phyloP scores from a whole-genome alignment of 2,329 filamentous ascomycete genomes.

The Ascochyta lentis region DNA sequence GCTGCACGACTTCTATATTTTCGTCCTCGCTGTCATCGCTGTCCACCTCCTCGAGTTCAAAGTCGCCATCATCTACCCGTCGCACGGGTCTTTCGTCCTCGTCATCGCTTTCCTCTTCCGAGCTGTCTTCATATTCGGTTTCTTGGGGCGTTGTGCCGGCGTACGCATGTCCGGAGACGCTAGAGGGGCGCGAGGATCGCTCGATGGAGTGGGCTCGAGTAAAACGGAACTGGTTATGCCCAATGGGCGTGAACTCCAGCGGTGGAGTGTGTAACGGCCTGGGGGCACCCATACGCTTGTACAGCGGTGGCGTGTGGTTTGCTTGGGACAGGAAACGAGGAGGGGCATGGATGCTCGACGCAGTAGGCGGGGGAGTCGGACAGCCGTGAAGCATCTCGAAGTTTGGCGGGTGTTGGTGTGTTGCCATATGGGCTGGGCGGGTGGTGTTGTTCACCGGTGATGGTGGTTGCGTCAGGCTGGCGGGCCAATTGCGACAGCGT shows the following conservation, averaged over 20 bases:
- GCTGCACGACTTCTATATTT: conserved; percentile 53
- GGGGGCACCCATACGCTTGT: conserved; percentile 42
- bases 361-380: conserved; percentile 48
- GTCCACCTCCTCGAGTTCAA: conserved; percentile 54
- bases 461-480: conserved; percentile 39
- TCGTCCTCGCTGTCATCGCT: conserved; percentile 49
- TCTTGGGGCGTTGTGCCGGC: conserved; percentile 39
- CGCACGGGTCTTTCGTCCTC: conserved; percentile 34
- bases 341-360: conserved; percentile 38
- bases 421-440: conserved; percentile 40
- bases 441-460: conserved; percentile 35
- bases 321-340: conserved; percentile 38
- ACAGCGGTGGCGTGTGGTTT: conserved; percentile 42
- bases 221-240: conserved; percentile 46
- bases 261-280: conserved; percentile 46
- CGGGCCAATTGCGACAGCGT: conserved; percentile 40
- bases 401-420: conserved; percentile 37
- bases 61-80: conserved; percentile 40
- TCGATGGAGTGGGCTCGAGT: conserved; percentile 44
- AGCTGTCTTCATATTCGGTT: conserved; percentile 37
- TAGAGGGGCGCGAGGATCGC: conserved; percentile 49
- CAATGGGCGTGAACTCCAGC: conserved; percentile 48
- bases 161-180: conserved; percentile 42
- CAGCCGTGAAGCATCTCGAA: conserved; percentile 39
- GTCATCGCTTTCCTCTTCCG: conserved; percentile 38